Base-by-base conservation (phyloP, 31 red algal genomes). In the Odonthalia washingtoniensis region DNA sequence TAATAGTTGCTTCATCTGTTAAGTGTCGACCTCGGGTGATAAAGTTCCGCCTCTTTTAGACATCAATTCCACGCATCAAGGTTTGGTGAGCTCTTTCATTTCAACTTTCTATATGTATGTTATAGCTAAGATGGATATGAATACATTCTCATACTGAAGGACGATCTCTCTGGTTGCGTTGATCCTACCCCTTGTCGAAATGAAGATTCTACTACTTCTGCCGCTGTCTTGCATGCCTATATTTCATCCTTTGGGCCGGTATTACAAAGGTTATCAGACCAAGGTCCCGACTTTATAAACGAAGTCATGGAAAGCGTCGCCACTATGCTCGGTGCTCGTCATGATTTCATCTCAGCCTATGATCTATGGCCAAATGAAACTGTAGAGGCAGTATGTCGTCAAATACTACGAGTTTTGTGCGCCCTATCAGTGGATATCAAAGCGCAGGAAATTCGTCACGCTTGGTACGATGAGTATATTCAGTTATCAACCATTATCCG, bases 101-200 rank as follows among this genome's bases (percentile, higher is more conserved):
- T 83, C 40, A 61, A 83, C 62, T 83, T 38, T 41, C 40, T 83
- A 28, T 83, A 38, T 52, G 37, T 83, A 27, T 52, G 62, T 3
- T 34, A 83, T 26, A 34, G 9, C 14, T 21, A 35, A 3, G 17
- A 4, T 14, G 14, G 57, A 12, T 5, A 9, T 17, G 0, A 66
- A 61, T 83, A 69, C 60, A 83, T 83, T 9, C 0, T 83, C 30
- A 83, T 86, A 39, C 70, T 86, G 14, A 86, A 86, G 69, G 82
- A 75, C 38, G 67, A 86, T 38, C 75, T 86, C 46, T 45, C 82
- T 0, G 82, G 69, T 31, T 86, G 60, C 0, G 36, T 86, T 24
- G 43, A 36, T 36, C 27, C 75, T 24, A 30, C 39, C 4, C 69
- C 70, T 5, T 86, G 70, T 40, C 12, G 31, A 35, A 0, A 14